These are phyloP conservation scores for Solanum rostratum DNA, from an alignment of 257 asterid genomes.

Conservation along the genomic window DNA sequence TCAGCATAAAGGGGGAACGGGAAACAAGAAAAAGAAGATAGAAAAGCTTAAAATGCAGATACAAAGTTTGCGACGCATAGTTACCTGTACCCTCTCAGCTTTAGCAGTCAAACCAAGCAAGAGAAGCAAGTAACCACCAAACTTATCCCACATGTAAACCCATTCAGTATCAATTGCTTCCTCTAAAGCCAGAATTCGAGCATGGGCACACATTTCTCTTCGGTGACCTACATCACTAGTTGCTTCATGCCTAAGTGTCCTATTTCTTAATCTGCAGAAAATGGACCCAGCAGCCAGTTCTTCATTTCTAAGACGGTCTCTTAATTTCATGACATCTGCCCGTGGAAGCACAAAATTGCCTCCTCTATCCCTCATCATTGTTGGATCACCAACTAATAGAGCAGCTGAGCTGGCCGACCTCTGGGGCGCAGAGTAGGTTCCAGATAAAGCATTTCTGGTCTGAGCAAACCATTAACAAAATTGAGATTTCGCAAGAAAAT, in stretches of 20 bases:
- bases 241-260: slow-evolving; percentile 59
- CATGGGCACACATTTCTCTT: slow-evolving; percentile 99
- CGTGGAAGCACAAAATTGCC: slow-evolving; percentile 98
- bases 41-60: neutral
- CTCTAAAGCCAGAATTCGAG: slow-evolving; percentile 90
- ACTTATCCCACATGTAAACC: slow-evolving; percentile 99
- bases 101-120: slow-evolving; percentile 97
- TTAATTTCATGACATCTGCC: slow-evolving; percentile 93
- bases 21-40: neutral
- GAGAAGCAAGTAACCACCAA: slow-evolving; percentile 97
- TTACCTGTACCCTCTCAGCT: slow-evolving; percentile 99
- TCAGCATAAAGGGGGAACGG: neutral
- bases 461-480: slow-evolving; percentile 23
- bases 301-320: slow-evolving; percentile 95
- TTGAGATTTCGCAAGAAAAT: neutral
- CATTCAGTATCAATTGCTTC: slow-evolving; percentile 99
- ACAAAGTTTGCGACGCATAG: neutral
- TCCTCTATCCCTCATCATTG: slow-evolving; percentile 77
- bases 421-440: slow-evolving; percentile 99
- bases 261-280: slow-evolving; percentile 46
- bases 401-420: slow-evolving; percentile 98
- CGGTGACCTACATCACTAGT: slow-evolving; percentile 75
- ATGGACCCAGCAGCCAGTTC: slow-evolving; percentile 89
- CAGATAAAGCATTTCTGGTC: slow-evolving; percentile 95
- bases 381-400: slow-evolving; percentile 98